These are phyloP conservation scores for Phytophthora pluvialis DNA, from an alignment of 352 stramenopile genomes.

Conservation along the genomic window DNA sequence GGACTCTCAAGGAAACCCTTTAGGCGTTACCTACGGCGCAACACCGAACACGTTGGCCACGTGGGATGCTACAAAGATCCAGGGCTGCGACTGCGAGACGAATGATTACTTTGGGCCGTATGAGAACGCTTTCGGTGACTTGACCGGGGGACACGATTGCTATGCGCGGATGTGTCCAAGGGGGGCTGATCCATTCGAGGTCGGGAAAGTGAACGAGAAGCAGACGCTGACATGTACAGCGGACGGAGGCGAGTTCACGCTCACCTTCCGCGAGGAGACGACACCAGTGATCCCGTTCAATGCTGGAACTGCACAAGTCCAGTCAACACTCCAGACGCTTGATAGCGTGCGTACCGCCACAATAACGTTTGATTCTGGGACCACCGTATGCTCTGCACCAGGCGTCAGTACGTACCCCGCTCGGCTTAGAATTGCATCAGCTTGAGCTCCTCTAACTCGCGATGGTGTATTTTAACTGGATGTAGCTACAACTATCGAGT, in stretches of 20 bases:
- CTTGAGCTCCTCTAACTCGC: not conserved
- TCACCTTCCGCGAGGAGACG: slow-evolving; percentile 75
- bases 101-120: slow-evolving; percentile 78
- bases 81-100: slow-evolving; percentile 78
- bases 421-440: not conserved
- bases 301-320: slow-evolving; percentile 43
- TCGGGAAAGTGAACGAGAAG: slow-evolving; percentile 71
- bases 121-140: slow-evolving; percentile 57
- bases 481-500: slow-evolving; percentile 65
- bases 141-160: slow-evolving; percentile 72
- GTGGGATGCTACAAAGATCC: slow-evolving; percentile 89
- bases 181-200: slow-evolving; percentile 86
- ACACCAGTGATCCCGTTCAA: slow-evolving; percentile 62
- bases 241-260: slow-evolving; percentile 60
- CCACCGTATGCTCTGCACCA: slow-evolving; percentile 45
- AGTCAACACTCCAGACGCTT: slow-evolving; percentile 63
- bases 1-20: slow-evolving; percentile 43
- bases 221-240: slow-evolving; percentile 65
- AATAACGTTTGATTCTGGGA: slow-evolving; percentile 55
- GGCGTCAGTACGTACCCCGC: slow-evolving; percentile 45
- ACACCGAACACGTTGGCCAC: slow-evolving; percentile 59
- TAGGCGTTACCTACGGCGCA: slow-evolving; percentile 69
- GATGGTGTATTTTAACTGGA: no score
- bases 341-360: slow-evolving; percentile 55
- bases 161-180: slow-evolving; percentile 83